phyloP scores from a whole-genome alignment of 1,139 yeast genomes.

The Pneumocystis wakefieldiae region DNA sequence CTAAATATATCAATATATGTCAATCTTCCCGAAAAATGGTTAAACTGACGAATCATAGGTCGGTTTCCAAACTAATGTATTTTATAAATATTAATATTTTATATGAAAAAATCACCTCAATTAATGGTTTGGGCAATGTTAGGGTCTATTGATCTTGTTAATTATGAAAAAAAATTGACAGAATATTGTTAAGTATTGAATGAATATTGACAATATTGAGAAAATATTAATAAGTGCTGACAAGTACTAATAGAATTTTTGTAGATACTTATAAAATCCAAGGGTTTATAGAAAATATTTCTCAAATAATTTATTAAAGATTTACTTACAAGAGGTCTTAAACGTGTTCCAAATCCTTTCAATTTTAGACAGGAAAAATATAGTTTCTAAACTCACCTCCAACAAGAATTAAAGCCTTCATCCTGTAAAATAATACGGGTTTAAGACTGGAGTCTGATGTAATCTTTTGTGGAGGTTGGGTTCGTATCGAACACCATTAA shows the following conservation, averaged over 20 bases:
- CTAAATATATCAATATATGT: constrained; percentile 34
- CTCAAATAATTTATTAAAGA: neutral
- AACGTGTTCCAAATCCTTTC: constrained; percentile 86
- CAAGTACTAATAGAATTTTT: too few relatives aligned
- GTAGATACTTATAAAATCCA: neutral
- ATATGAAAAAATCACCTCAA: constrained; percentile 34
- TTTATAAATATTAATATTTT: neutral
- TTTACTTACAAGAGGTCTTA: constrained; percentile 58
- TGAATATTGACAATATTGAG: neutral
- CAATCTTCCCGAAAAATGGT: neutral
- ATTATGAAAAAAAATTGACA: too few relatives aligned
- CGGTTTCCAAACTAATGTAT: constrained; percentile 65
- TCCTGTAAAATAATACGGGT: constrained; percentile 21
- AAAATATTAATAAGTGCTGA: neutral
- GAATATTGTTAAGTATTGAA: too few relatives aligned
- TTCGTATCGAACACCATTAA: too few relatives aligned
- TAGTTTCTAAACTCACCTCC: constrained; percentile 35
- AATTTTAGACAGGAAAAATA: too few relatives aligned
- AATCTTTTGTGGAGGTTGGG: too few relatives aligned
- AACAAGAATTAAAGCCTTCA: constrained; percentile 97
- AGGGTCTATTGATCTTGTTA: constrained; percentile 34
- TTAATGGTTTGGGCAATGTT: constrained; percentile 95
- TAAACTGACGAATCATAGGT: constrained; percentile 36
- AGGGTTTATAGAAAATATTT: neutral
- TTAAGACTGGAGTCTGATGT: too few relatives aligned